Evolutionary conservation across 148 eudicot genomes (phyloP), one percentile per base, ranked within the genome.

Genomic region (Chenopodium album): DNA sequence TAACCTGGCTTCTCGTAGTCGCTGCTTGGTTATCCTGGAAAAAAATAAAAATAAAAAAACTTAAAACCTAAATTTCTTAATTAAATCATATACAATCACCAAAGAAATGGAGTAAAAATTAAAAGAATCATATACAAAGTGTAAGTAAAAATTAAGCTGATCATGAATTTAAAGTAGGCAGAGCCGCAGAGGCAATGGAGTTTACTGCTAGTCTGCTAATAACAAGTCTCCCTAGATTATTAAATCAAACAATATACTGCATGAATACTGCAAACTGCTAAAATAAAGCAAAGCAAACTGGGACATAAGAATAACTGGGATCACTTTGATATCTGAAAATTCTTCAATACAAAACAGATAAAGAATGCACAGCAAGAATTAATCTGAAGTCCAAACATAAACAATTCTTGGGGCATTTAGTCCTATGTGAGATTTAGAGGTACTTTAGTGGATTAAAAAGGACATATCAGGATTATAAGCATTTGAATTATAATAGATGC

Each of bases 11-110:
- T 91, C 92, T 73, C 93, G 83, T 19, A 89, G 73, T 8, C 90
- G 83, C 65, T 91, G 93, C 74, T 89, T 91, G 65, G 89, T 78
- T 67, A 86, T 79, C 79, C 93, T 90, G 90, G 13, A 79, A 26
- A 69, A 19, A 79, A n/a, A 41, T 37, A 37, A 41, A 41, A 41
- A 41, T 41, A 5, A 41, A 41, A 41, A 41, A 41, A 37, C 41
- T 37, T 4, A 37, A 60, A 56, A 56, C 16, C 44, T 19, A 31
- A 66, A 22, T 11, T 20, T 41, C 34, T 74, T 75, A 72, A 65
- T 59, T 28, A 34, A 78, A 63, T 71, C 31, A 56, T 56, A 48
- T 16, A 54, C 20, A 54, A 62, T 11, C 52, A 48, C 11, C 13
- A 48, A 48, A 10, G 52, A 48, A 68, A 20, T n/a, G 2, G 7